Conservation (phyloP, 208 protist genomes). For the Novymonas esmeraldas region DNA sequence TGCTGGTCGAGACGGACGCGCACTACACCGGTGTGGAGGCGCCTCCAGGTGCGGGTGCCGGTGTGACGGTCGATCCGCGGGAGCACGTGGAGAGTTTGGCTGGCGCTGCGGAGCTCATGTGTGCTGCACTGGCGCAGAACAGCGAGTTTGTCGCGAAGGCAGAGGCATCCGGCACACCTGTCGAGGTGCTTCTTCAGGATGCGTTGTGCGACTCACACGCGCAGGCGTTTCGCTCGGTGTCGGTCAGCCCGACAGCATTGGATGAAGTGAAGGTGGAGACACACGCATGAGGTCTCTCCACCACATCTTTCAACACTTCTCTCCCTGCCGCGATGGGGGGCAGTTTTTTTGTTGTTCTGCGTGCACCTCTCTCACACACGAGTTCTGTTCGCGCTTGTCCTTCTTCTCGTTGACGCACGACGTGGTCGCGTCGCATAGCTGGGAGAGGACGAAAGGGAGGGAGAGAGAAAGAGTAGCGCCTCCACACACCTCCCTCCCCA, state of each 20-base stretch:
- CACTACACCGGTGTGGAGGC: constrained; percentile 33
- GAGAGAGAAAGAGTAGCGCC: too few relatives aligned
- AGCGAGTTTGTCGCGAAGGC: constrained; percentile 7
- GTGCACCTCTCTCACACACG: too few relatives aligned
- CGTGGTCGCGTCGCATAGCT: too few relatives aligned
- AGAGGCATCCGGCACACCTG: background rate
- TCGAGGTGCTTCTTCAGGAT: constrained; percentile 3
- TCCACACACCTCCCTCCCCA: background rate
- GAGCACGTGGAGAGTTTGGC: constrained; percentile 12
- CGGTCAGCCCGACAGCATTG: background rate
- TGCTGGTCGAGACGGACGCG: constrained; percentile 72
- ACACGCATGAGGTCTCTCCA: too few relatives aligned
- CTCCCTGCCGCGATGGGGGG: too few relatives aligned
- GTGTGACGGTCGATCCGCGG: constrained; percentile 8
- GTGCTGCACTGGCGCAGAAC: constrained; percentile 7
- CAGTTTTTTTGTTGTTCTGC: too few relatives aligned
- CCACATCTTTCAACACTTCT: too few relatives aligned
- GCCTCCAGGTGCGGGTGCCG: too few relatives aligned
- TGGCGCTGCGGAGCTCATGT: constrained; percentile 10
- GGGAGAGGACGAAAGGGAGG: too few relatives aligned
- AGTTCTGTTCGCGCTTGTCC: too few relatives aligned
- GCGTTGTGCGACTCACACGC: constrained; percentile 10
- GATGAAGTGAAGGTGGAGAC: too few relatives aligned
- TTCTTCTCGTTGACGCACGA: too few relatives aligned
- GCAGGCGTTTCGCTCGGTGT: constrained; percentile 14